Conservation (phyloP, 768 basidiomycete genomes). For the Suillus ampliporus region DNA sequence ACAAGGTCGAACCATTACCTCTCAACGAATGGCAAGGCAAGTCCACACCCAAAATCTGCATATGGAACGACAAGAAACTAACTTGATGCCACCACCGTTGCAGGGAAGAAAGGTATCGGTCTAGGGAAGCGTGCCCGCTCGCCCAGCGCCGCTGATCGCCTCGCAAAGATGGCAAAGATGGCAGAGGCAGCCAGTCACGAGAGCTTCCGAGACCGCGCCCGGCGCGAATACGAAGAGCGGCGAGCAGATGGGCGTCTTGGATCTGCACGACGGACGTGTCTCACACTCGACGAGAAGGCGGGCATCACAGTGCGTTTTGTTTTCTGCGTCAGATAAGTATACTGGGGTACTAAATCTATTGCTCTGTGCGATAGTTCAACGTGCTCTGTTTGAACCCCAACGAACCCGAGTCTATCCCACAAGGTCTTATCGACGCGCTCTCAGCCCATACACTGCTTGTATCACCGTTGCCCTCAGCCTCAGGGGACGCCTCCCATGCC, state of each 20-base stretch:
- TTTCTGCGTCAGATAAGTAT: neutral
- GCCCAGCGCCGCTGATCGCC: slow-evolving; percentile 63
- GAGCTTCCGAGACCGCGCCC: slow-evolving; percentile 71
- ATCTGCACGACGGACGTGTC: slow-evolving; percentile 77
- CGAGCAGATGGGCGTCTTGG: slow-evolving; percentile 73
- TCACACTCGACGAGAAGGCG: slow-evolving; percentile 73
- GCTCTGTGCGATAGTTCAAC: slow-evolving; percentile 63
- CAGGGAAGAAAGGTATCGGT: slow-evolving; percentile 84
- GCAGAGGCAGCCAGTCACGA: slow-evolving; percentile 57
- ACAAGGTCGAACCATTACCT: slow-evolving; percentile 72
- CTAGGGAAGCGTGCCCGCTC: slow-evolving; percentile 70
- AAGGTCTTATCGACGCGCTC: slow-evolving; percentile 65
- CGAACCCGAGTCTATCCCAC: slow-evolving; percentile 68
- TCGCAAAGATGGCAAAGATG: slow-evolving; percentile 75
- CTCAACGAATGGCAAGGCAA: slow-evolving; percentile 84
- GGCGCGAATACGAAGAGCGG: slow-evolving; percentile 76
- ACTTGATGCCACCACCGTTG: slow-evolving; percentile 17
- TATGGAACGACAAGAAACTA: neutral
- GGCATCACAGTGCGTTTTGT: slow-evolving; percentile 53
- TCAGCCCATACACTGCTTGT: slow-evolving; percentile 41
- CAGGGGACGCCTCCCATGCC: slow-evolving; percentile 27
- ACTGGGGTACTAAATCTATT: slow-evolving; percentile 8
- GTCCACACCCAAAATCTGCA: slow-evolving; percentile 26
- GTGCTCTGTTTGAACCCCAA: slow-evolving; percentile 78
- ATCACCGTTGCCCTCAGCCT: slow-evolving; percentile 13